Conservation (phyloP, 306 rosid genomes). For the Leucaena leucocephala region DNA sequence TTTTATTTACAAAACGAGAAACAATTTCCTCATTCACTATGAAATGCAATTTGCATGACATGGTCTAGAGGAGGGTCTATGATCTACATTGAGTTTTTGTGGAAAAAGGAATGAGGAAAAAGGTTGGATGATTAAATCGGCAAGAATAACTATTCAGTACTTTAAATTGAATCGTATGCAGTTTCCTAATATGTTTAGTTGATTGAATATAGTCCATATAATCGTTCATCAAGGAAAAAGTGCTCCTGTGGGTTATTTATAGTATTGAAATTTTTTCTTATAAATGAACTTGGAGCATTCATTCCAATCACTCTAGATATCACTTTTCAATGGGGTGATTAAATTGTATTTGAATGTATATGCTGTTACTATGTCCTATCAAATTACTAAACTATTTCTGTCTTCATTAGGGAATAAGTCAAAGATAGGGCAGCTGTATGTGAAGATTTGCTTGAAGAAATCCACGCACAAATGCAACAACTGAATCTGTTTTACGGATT, state of each 20-base stretch:
- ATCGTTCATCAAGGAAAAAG: not conserved
- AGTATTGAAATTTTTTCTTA: not conserved
- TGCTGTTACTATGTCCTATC: not conserved
- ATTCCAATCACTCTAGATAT: not conserved
- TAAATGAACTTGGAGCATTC: too few relatives aligned
- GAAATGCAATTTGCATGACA: not conserved
- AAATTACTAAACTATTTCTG: not conserved
- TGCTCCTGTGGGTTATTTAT: not conserved
- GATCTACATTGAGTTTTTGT: not conserved
- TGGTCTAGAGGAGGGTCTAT: not conserved
- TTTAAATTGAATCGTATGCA: not conserved
- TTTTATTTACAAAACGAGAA: not conserved
- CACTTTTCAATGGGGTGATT: not conserved
- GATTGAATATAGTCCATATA: not conserved
- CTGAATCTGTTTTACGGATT: slow-evolving; percentile 38
- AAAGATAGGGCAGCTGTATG: slow-evolving; percentile 53
- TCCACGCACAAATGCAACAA: slow-evolving; percentile 59
- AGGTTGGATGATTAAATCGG: not conserved
- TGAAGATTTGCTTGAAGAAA: slow-evolving; percentile 66
- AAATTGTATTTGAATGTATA: not conserved
- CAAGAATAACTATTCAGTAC: not conserved
- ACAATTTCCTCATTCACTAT: too few relatives aligned
- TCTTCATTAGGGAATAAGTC: slow-evolving; percentile 45
- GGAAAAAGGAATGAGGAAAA: not conserved
- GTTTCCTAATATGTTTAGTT: too few relatives aligned